These are phyloP conservation scores for Scenedesmus sp. DNA, from an alignment of 163 green algal genomes.

Conservation along the genomic window DNA sequence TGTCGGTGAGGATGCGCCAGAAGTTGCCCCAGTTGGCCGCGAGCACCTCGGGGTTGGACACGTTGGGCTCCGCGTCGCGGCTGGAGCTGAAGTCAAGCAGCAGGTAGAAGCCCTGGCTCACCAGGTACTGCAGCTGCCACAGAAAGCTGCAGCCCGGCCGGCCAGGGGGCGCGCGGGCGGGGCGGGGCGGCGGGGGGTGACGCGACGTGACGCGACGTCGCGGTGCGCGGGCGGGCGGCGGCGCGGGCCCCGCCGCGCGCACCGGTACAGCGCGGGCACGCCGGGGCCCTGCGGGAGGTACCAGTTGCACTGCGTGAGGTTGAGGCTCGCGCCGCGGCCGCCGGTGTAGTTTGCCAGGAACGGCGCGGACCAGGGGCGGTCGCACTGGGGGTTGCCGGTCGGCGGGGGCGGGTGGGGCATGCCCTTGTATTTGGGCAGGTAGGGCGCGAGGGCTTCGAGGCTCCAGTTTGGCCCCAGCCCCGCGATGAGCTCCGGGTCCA, in stretches of 20 bases:
- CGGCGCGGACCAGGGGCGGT: constrained; percentile 25
- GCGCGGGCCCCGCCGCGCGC: background rate
- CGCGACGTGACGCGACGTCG: no score
- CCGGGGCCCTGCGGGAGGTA: constrained; percentile 44
- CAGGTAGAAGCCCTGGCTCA: constrained; percentile 45
- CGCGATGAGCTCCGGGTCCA: constrained; percentile 33
- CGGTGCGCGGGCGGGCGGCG: no score
- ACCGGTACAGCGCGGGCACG: constrained; percentile 40
- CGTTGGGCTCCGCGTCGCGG: constrained; percentile 14
- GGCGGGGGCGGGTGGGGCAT: constrained; percentile 36
- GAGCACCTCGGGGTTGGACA: constrained; percentile 18
- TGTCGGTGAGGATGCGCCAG: constrained; percentile 27
- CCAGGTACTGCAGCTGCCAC: constrained; percentile 50
- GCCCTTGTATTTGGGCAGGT: constrained; percentile 28
- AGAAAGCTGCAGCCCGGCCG: constrained; percentile 28
- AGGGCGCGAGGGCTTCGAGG: background rate
- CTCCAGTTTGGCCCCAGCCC: constrained; percentile 9
- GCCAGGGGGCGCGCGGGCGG: background rate
- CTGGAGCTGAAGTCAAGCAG: constrained; percentile 39
- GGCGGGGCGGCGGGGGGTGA: background rate
- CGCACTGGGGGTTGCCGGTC: constrained; percentile 31
- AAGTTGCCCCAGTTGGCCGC: constrained; percentile 47
- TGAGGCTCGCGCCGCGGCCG: constrained; percentile 6
- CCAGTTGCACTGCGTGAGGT: constrained; percentile 48
- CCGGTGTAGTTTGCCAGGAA: constrained; percentile 36